Base-by-base conservation (phyloP, 31 red algal species). In the Endocladia muricata region DNA sequence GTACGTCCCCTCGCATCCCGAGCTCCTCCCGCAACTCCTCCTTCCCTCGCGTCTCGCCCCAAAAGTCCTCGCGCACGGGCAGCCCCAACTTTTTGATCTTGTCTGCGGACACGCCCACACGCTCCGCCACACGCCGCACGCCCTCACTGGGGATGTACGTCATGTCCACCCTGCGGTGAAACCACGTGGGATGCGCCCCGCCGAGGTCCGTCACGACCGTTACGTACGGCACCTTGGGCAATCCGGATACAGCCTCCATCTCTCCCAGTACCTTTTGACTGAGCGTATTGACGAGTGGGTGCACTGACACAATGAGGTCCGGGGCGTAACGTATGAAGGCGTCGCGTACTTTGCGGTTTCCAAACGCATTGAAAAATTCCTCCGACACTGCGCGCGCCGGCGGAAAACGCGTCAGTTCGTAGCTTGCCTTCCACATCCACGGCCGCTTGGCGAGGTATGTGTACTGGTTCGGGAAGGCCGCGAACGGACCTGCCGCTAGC, bases 151-250 rank as follows among this genome's bases (percentile, higher is more conserved):
- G 91, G 37, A 93, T 81, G 73, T 86, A 98, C 28, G 66, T 70
- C 56, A 79, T 79, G 76, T 98, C 96, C 17, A 69, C 86, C 22
- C 73, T 43, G 39, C 55, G 43, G 58, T 90, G 67, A 62, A 98
- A 98, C 96, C 96, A 98, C 11, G 92, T 94, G 11, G 96, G 91
- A 60, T 98, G 91, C 1, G 91, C 96, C 37, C 91, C 85, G 37
- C 96, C 96, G 37, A 98, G 84, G 66, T 98, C 96, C 15, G 96
- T 98, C 36, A 98, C 91, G 25, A 98, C 96, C 54, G 96, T 98
- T 34, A 94, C 92, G 38, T 86, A 98, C 17, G 86, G 91, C 29
- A 61, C 69, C 5, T 37, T 56, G 39, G 58, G 49, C 17, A 83
- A 51, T 32, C 38, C 36, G 29, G 74, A 41, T 6, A 39, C 30